Base-by-base conservation (phyloP, 805 yeast genomes). In the Starmera caribaea region DNA sequence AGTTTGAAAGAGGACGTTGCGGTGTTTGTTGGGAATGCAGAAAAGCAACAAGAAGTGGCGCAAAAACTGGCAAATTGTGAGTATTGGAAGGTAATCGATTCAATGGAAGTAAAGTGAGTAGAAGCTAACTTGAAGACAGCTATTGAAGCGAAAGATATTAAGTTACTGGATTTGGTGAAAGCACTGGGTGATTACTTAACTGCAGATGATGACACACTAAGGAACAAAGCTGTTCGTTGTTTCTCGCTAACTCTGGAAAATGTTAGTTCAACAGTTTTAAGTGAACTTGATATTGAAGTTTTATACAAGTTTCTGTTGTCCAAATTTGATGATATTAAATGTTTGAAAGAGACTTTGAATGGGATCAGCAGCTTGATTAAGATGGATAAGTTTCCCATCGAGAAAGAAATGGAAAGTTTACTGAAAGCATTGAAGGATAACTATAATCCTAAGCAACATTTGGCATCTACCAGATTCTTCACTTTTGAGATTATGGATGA, bases 281-380 rank as follows among this genome's bases (percentile, higher is more conserved):
- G 56, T 12, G 53, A 59, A 8, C 66, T 67, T 39, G 73, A 69
- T 35, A 50, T 63, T 4, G 50, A 58, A 12, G 69, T 66, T 8
- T 47, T 66, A 13, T 58, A 56, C 24, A 53, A 71, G 6, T 90
- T 90, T 56, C 71, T 76, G 40, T 43, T 70, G 13, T 76, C 78
- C 14, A 81, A 90, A 47, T 57, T 86, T 16, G 82, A 77, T 11
- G 96, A 88, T 51, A 65, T 69, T 13, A 58, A 66, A 4, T 69
- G 81, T 34, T 51, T 76, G 27, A 62, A 62, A 31, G 74, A 74
- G 43, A 69, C 79, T 1, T 56, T 81, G 3, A 54, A 51, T 9
- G 88, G 87, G 0, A 46, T 89, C 8, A 52, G 51, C 14, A 65
- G 77, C 1, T 55, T 87, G 11, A 62, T 74, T 5, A 43, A 46